These are phyloP conservation scores for Chaetoceros tenuissimus DNA, from an alignment of 108 stramenopile genomes.

Conservation along the genomic window DNA sequence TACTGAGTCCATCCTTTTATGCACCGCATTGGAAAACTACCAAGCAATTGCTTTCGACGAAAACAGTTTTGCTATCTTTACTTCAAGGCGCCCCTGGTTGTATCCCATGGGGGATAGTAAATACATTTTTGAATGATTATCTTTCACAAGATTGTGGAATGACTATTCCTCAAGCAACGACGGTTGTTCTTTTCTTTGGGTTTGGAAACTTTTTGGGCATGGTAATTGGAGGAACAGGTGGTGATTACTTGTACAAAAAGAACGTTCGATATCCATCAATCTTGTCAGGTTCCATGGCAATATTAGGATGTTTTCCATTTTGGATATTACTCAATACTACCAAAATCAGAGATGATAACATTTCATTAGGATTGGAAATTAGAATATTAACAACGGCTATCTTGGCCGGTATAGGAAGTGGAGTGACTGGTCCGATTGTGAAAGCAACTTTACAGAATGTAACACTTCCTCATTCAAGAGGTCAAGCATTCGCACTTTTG, in stretches of 20 bases:
- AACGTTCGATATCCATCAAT: slow-evolving; percentile 55
- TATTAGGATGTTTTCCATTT: slow-evolving; percentile 58
- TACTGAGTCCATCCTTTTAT: background rate
- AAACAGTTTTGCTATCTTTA: slow-evolving; percentile 55
- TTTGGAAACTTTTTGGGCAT: slow-evolving; percentile 71
- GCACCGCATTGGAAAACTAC: background rate
- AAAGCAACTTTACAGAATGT: slow-evolving; percentile 79
- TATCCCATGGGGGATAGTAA: slow-evolving; percentile 72
- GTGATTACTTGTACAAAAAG: slow-evolving; percentile 42
- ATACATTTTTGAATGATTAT: slow-evolving; percentile 81
- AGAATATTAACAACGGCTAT: slow-evolving; percentile 20
- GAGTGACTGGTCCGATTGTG: slow-evolving; percentile 66
- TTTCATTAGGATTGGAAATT: slow-evolving; percentile 12
- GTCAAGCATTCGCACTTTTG: slow-evolving; percentile 70
- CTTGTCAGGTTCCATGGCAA: slow-evolving; percentile 44
- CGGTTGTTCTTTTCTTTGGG: slow-evolving; percentile 57
- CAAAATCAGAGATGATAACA: slow-evolving; percentile 8
- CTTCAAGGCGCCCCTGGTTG: slow-evolving; percentile 87
- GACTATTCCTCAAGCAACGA: slow-evolving; percentile 56
- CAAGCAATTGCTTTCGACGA: slow-evolving; percentile 28
- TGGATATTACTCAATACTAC: slow-evolving; percentile 52
- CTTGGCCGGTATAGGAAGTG: slow-evolving; percentile 45
- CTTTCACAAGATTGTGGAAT: slow-evolving; percentile 70
- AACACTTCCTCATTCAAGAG: slow-evolving; percentile 60
- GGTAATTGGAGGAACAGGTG: slow-evolving; percentile 58